Conservation (phyloP, 2,329 filamentous ascomycete species). For the Monosporascus sp. region DNA sequence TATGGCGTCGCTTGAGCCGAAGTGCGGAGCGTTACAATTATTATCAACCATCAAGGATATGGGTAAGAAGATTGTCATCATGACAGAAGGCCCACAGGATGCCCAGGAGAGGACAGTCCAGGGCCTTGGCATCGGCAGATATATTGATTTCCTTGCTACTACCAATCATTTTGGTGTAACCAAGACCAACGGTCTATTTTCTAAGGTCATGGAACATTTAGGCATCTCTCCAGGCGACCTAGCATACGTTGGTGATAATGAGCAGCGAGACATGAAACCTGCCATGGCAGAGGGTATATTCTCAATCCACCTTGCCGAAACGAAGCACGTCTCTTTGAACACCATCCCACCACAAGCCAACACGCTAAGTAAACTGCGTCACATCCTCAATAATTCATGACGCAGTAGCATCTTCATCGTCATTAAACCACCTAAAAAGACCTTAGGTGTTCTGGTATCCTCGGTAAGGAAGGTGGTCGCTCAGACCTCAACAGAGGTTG, state of each 20-base stretch:
- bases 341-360: constrained; percentile 9
- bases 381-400: constrained; percentile 4
- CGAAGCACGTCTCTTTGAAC: constrained; percentile 6
- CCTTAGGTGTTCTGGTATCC: no score
- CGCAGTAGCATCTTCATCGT: no score
- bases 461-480: no score
- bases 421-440: no score
- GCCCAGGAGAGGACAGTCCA: constrained; percentile 39
- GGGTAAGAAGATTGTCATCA: constrained; percentile 35
- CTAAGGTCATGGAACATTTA: constrained; percentile 21
- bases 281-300: constrained; percentile 22
- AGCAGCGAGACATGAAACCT: constrained; percentile 24
- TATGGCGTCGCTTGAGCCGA: constrained; percentile 25
- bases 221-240: constrained; percentile 20
- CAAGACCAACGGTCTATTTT: constrained; percentile 24
- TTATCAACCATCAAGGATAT: constrained; percentile 27
- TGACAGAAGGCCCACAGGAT: constrained; percentile 44
- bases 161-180: constrained; percentile 25
- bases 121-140: constrained; percentile 21
- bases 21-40: constrained; percentile 31
- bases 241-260: constrained; percentile 26
- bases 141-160: constrained; percentile 27
- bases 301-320: constrained; percentile 22
- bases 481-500: no score
- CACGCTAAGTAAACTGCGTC: constrained; percentile 9